These are phyloP conservation scores for Chara braunii DNA, from an alignment of 139 green algal species.

Conservation along the genomic window DNA sequence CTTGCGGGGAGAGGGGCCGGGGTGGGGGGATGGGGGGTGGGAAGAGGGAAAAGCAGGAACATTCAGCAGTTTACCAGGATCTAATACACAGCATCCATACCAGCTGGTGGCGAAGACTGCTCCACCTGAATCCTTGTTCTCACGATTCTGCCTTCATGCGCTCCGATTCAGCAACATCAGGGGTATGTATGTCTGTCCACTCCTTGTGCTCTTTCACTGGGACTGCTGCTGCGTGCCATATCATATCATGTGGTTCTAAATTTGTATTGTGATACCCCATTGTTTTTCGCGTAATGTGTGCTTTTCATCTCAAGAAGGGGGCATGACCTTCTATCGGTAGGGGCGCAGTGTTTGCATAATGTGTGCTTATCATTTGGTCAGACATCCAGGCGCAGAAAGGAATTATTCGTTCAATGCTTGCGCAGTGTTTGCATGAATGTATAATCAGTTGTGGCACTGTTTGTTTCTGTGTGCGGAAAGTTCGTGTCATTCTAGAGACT, in stretches of 20 bases:
- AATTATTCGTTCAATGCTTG: too few species aligned
- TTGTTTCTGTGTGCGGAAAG: too few species aligned
- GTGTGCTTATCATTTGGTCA: too few species aligned
- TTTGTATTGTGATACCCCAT: neutral
- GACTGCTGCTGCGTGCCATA: neutral
- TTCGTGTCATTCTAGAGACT: too few species aligned
- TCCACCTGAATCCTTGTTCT: conserved; percentile 17
- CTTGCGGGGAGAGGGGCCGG: too few species aligned
- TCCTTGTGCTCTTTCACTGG: neutral
- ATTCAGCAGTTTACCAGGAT: too few species aligned
- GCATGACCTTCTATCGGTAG: neutral
- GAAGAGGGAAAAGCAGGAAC: too few species aligned
- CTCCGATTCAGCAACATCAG: conserved; percentile 28
- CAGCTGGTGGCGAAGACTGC: conserved; percentile 24
- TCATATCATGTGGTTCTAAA: neutral
- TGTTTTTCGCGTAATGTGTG: neutral
- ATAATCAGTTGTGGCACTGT: too few species aligned
- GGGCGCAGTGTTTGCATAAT: neutral
- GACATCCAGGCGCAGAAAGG: too few species aligned
- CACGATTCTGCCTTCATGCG: conserved; percentile 11
- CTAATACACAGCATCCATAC: too few species aligned
- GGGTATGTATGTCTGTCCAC: neutral
- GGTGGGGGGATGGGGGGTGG: too few species aligned
- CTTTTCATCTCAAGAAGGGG: neutral
- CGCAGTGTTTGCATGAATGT: too few species aligned